Conservation (phyloP, 805 yeast species). For the Starmera caribaea region DNA sequence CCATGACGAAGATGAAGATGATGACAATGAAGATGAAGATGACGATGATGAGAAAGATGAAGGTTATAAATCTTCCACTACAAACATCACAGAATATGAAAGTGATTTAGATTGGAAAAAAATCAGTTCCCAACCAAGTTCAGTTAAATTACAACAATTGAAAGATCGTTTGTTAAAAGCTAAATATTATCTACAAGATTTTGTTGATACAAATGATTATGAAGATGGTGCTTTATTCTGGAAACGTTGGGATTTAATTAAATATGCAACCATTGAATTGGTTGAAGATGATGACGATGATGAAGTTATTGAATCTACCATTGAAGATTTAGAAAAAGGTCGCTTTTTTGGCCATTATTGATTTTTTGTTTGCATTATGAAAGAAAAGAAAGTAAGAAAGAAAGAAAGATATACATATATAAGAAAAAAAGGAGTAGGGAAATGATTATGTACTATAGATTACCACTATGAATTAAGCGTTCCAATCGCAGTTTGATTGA, state of each 20-base stretch:
- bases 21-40: conserved; percentile 12
- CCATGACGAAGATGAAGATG: conserved; percentile 22
- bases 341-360: conserved; percentile 33
- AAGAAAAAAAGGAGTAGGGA: too few relatives aligned
- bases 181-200: conserved; percentile 74
- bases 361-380: not conserved
- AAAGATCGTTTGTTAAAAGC: conserved; percentile 79
- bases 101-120: conserved; percentile 36
- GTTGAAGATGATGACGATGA: conserved; percentile 94
- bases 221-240: conserved; percentile 33
- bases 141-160: conserved; percentile 62
- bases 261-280: conserved; percentile 81
- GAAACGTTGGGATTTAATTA: conserved; percentile 86
- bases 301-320: conserved; percentile 65
- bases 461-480: too few relatives aligned
- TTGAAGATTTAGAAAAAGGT: conserved; percentile 79
- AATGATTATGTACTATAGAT: too few relatives aligned
- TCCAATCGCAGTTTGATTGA: too few relatives aligned
- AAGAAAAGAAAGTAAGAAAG: not conserved
- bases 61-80: conserved; percentile 41
- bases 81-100: conserved; percentile 61
- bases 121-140: conserved; percentile 39
- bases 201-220: conserved; percentile 54
- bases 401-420: not conserved
- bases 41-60: conserved; percentile 23